These are phyloP conservation scores for Penicillium paxilli DNA, from an alignment of 495 filamentous ascomycete species.

Conservation along the genomic window DNA sequence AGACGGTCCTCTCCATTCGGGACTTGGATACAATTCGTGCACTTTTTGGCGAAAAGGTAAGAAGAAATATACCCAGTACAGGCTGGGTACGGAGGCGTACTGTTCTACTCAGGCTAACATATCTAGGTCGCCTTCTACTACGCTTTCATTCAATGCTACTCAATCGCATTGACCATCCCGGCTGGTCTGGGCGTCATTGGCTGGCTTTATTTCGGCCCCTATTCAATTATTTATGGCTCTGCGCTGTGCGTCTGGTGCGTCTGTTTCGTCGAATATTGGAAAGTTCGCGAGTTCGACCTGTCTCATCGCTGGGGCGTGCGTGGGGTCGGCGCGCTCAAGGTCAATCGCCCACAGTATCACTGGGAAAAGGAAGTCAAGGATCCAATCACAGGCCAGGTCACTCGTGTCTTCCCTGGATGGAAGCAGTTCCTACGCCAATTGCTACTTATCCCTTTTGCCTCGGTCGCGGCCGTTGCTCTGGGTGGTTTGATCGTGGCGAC, in stretches of 20 bases:
- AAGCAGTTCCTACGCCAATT: slow-evolving; percentile 78
- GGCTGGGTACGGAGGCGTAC: too few relatives aligned
- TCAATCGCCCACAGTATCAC: slow-evolving; percentile 71
- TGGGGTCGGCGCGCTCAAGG: slow-evolving; percentile 78
- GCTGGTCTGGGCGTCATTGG: slow-evolving; percentile 72
- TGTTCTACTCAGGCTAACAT: too few relatives aligned
- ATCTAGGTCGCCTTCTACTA: slow-evolving; percentile 85
- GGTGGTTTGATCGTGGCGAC: slow-evolving; percentile 78
- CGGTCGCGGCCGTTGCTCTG: slow-evolving; percentile 66
- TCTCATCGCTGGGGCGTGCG: slow-evolving; percentile 89
- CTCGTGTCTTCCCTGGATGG: slow-evolving; percentile 70
- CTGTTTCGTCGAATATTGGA: slow-evolving; percentile 95
- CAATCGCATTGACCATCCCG: slow-evolving; percentile 78
- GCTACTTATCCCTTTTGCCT: slow-evolving; percentile 83
- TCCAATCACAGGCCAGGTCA: slow-evolving; percentile 76
- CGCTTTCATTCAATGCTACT: slow-evolving; percentile 91
- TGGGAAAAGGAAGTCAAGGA: slow-evolving; percentile 76
- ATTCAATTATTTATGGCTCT: slow-evolving; percentile 76
- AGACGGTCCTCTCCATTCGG: slow-evolving; percentile 65
- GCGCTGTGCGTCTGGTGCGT: slow-evolving; percentile 81
- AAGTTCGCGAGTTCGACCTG: slow-evolving; percentile 86
- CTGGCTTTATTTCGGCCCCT: slow-evolving; percentile 79
- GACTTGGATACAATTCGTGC: slow-evolving; percentile 83
- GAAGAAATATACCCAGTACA: not conserved
- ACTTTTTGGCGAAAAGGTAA: slow-evolving; percentile 81